phyloP scores from a whole-genome alignment of 345 rosid species.

The Ailanthus altissimus region DNA sequence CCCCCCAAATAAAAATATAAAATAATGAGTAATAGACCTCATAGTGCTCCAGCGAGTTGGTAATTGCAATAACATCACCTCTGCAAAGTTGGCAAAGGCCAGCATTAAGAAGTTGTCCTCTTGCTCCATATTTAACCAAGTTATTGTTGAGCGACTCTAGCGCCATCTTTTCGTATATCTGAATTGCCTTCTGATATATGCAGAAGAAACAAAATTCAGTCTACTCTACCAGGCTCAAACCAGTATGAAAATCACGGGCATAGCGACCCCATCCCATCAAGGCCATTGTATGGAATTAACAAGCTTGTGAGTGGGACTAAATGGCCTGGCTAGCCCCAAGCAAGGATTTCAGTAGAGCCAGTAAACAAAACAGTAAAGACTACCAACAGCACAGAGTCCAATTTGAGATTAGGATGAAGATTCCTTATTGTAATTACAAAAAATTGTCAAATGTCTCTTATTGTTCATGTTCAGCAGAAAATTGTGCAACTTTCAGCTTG shows the following conservation, averaged over 20 bases:
- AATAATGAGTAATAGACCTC: slow-evolving; percentile 13
- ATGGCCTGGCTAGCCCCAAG: background rate
- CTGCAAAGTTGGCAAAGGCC: slow-evolving; percentile 34
- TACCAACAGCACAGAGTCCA: background rate
- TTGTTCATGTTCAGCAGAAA: slow-evolving; percentile 28
- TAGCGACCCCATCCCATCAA: no score
- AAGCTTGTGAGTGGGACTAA: background rate
- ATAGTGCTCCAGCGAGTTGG: slow-evolving; percentile 29
- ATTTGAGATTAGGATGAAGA: background rate
- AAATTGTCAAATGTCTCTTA: slow-evolving; percentile 11
- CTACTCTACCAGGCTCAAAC: background rate
- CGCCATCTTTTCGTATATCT: slow-evolving; percentile 28
- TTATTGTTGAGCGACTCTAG: slow-evolving; percentile 21
- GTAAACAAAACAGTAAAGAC: background rate
- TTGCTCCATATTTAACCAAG: slow-evolving; percentile 33
- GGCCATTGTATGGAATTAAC: no score
- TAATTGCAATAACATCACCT: slow-evolving; percentile 27
- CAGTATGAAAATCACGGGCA: no score
- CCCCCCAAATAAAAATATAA: background rate
- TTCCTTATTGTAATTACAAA: background rate
- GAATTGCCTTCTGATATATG: slow-evolving; percentile 30
- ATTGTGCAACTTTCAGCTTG: slow-evolving; percentile 33
- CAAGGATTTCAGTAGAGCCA: background rate
- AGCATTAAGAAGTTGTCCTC: slow-evolving; percentile 34
- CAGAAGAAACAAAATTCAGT: slow-evolving; percentile 8